These are phyloP conservation scores for Geosiphon pyriformis DNA, from an alignment of 192 early-diverging fungal species.

Conservation along the genomic window DNA sequence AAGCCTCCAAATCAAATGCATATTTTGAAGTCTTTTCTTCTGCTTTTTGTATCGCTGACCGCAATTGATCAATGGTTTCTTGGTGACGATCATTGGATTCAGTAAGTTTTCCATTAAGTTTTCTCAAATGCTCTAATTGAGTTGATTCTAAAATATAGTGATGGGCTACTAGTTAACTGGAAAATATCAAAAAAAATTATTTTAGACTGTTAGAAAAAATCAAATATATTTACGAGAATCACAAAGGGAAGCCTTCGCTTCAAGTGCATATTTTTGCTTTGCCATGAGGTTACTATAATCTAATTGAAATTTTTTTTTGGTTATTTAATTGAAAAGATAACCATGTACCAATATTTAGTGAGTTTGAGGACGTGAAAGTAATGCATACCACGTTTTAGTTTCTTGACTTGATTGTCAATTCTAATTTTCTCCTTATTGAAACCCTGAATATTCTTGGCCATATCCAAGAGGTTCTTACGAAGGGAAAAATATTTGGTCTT, in stretches of 20 bases:
- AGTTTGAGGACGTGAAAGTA: too few relatives aligned
- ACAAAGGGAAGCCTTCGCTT: background rate
- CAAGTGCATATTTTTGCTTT: background rate
- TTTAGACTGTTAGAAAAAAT: background rate
- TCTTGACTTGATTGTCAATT: constrained; percentile 7
- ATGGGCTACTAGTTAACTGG: background rate
- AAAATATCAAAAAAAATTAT: background rate
- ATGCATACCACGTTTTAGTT: constrained; percentile 10
- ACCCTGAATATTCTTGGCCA: constrained; percentile 3
- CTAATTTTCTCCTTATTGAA: constrained; percentile 8
- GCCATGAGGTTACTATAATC: constrained; percentile 2
- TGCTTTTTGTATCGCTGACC: background rate
- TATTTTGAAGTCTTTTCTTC: background rate
- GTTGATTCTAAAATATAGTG: too few relatives aligned
- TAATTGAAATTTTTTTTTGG: too few relatives aligned
- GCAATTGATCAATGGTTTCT: background rate
- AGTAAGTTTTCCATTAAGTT: background rate
- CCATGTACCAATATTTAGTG: too few relatives aligned
- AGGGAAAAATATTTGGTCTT: constrained; percentile 13
- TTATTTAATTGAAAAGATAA: too few relatives aligned
- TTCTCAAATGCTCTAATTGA: background rate
- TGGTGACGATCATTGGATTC: background rate
- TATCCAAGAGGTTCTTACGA: constrained; percentile 8
- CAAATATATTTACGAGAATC: constrained; percentile 7
- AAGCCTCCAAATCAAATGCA: background rate